Evolutionary conservation across 1,284 basidiomycete genomes (phyloP).

Genomic region (Tilletia setariae): DNA sequence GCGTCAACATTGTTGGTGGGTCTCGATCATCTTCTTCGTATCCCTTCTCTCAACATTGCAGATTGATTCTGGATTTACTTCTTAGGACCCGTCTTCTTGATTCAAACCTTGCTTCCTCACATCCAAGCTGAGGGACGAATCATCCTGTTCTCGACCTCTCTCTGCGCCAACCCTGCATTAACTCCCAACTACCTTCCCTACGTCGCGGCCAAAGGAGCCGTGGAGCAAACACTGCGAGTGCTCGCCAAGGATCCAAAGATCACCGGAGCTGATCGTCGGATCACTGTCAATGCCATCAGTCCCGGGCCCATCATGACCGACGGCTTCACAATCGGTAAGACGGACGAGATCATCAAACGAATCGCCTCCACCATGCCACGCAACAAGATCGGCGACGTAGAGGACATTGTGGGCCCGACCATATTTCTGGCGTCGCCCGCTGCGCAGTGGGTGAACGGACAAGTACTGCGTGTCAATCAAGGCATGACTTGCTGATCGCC

Average conservation of each 20-base stretch:
- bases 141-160: neutral
- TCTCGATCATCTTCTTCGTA: no score
- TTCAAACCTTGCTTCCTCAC: neutral
- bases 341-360: neutral
- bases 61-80: no score
- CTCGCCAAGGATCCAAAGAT: neutral
- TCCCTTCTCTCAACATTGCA: neutral
- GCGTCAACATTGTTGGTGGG: neutral
- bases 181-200: neutral
- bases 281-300: neutral
- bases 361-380: neutral
- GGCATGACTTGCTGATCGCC: no score
- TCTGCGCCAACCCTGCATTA: neutral
- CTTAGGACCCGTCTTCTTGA: constrained; percentile 1
- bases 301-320: neutral
- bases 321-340: neutral
- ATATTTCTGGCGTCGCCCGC: neutral
- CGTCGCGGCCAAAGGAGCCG: neutral
- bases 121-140: neutral
- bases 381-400: neutral
- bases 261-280: neutral
- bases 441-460: neutral
- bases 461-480: neutral
- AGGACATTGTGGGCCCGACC: neutral
- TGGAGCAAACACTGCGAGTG: neutral